These are phyloP conservation scores for Meyerozyma guilliermondii DNA, from an alignment of 1,139 yeast genomes.

Conservation along the genomic window DNA sequence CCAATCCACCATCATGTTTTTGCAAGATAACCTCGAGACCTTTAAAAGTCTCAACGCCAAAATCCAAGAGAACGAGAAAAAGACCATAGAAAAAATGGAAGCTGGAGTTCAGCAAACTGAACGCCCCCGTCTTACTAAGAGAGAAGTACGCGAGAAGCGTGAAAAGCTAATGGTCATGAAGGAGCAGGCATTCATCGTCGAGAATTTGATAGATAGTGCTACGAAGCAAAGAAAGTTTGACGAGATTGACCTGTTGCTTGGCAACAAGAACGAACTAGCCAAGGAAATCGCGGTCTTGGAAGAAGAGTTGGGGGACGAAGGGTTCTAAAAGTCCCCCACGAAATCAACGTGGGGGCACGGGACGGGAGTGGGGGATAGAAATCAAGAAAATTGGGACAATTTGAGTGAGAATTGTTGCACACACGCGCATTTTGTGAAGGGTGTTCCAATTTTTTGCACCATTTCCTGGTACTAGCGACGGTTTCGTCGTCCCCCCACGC, in stretches of 20 bases:
- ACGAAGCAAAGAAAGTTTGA: conserved; percentile 72
- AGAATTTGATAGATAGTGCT: conserved; percentile 55
- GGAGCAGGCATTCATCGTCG: conserved; percentile 74
- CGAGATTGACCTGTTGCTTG: conserved; percentile 59
- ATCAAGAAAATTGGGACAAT: background rate
- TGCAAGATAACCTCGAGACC: conserved; percentile 29
- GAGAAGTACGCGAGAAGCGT: conserved; percentile 54
- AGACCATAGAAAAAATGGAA: conserved; percentile 1
- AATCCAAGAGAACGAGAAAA: conserved; percentile 16
- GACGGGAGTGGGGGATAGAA: too few relatives aligned
- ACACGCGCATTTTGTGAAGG: background rate
- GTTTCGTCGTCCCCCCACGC: too few relatives aligned
- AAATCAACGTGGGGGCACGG: background rate
- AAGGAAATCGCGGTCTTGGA: conserved; percentile 48
- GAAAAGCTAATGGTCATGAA: conserved; percentile 82
- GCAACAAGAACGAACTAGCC: conserved; percentile 55
- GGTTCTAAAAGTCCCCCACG: conserved; percentile 29
- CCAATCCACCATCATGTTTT: conserved; percentile 27
- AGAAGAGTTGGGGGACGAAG: conserved; percentile 58
- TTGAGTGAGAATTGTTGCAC: background rate
- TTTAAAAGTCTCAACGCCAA: conserved; percentile 25
- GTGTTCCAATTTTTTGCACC: too few relatives aligned
- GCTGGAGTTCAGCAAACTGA: conserved; percentile 3
- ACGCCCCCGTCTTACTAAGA: conserved; percentile 33
- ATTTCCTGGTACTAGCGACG: too few relatives aligned